Evolutionary conservation across 192 early-diverging fungal species (phyloP).

Genomic region (Funneliformis geosporum): DNA sequence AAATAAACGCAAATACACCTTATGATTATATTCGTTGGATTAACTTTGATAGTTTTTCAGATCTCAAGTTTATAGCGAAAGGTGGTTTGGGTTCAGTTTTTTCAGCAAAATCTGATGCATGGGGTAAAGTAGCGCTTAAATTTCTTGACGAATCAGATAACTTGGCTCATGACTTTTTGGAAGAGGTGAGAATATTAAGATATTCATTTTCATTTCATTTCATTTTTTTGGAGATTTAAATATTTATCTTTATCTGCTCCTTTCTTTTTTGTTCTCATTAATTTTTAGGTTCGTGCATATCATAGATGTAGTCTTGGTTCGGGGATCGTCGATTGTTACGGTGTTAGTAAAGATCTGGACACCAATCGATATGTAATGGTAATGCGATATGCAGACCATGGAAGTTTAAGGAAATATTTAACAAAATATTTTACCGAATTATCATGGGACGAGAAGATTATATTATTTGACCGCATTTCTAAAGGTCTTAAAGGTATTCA

Average conservation of each 20-base stretch:
- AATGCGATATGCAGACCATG: conserved; percentile 30
- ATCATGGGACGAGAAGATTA: conserved; percentile 28
- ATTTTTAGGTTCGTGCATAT: conserved; percentile 6
- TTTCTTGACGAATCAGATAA: conserved; percentile 24
- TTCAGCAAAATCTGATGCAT: conserved; percentile 21
- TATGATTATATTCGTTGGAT: conserved; percentile 31
- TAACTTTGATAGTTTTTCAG: conserved; percentile 1
- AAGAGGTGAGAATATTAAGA: conserved; percentile 9
- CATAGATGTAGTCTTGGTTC: conserved; percentile 30
- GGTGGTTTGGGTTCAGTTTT: conserved; percentile 22
- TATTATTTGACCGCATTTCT: conserved; percentile 15
- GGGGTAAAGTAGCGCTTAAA: conserved; percentile 28
- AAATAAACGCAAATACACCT: conserved; percentile 20
- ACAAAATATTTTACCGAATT: conserved; percentile 22
- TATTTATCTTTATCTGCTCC: background rate
- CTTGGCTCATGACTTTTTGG: conserved; percentile 21
- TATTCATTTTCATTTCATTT: no score
- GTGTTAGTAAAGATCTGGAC: conserved; percentile 25
- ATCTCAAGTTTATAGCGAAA: background rate
- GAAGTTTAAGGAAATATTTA: conserved; percentile 14
- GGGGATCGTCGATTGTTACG: conserved; percentile 29
- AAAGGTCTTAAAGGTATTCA: conserved; percentile 27
- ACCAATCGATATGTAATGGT: conserved; percentile 24
- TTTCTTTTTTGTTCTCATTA: background rate
- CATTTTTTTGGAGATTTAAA: no score